phyloP scores from a whole-genome alignment of 352 stramenopile species.

The Pythium insidiosum region DNA sequence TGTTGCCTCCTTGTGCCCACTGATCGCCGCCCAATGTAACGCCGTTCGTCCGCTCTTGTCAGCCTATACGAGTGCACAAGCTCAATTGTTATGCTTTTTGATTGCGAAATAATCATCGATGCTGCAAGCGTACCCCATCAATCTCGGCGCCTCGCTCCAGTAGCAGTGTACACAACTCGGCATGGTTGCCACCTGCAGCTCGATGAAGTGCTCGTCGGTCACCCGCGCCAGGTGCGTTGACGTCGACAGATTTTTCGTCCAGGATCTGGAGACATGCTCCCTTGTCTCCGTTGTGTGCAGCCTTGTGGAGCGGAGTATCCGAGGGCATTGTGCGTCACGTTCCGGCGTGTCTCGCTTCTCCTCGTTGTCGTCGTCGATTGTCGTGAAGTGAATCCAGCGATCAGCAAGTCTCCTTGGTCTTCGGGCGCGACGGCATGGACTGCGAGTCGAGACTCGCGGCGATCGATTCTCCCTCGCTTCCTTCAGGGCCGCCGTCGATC shows the following conservation, averaged over 20 bases:
- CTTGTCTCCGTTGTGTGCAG: conserved; percentile 87
- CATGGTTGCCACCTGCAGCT: conserved; percentile 81
- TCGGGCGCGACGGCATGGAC: too few relatives aligned
- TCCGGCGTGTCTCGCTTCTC: too few relatives aligned
- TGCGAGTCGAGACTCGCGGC: too few relatives aligned
- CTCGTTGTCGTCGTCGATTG: background rate
- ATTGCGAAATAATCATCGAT: too few relatives aligned
- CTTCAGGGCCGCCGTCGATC: too few relatives aligned
- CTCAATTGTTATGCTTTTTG: too few relatives aligned
- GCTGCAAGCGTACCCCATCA: conserved; percentile 51
- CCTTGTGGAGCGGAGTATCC: conserved; percentile 87
- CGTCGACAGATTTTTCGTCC: conserved; percentile 83
- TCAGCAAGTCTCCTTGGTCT: too few relatives aligned
- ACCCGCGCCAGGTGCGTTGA: conserved; percentile 81
- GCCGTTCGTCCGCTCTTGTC: conserved; percentile 91
- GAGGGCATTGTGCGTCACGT: conserved; percentile 74
- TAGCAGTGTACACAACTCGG: conserved; percentile 83
- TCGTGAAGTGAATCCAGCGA: too few relatives aligned
- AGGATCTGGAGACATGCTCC: conserved; percentile 80
- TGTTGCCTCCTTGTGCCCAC: conserved; percentile 88
- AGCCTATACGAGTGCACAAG: too few relatives aligned
- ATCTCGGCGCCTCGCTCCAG: conserved; percentile 84
- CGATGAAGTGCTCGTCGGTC: conserved; percentile 85
- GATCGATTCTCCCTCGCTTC: too few relatives aligned
- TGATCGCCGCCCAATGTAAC: conserved; percentile 91